Percentiles rank a stretch among this genome's conserved stretches.
phyloP scores from a whole-genome alignment of 2,329 filamentous ascomycete genomes.

The Celoporthe dispersa region DNA sequence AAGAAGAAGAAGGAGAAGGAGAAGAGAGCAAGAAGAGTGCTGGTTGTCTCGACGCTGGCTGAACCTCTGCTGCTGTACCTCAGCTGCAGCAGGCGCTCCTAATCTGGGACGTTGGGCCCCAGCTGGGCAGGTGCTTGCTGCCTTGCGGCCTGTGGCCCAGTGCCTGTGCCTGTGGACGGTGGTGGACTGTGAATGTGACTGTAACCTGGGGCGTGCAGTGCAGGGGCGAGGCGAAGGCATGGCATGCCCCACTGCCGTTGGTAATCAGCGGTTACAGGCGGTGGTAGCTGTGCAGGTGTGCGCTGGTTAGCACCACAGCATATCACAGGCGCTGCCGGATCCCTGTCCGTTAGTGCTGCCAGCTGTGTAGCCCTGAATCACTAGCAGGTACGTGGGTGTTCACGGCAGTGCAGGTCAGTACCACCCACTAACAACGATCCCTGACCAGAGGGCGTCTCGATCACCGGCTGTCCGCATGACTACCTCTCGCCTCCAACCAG shows the following conservation, averaged over 20 bases:
- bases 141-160: neutral
- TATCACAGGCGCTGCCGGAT: neutral
- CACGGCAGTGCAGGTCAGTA: neutral
- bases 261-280: neutral
- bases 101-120: neutral
- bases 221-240: neutral
- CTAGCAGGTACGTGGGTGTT: too few relatives aligned
- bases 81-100: slow-evolving; percentile 2
- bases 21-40: neutral
- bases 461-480: too few relatives aligned
- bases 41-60: neutral
- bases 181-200: neutral
- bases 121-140: neutral
- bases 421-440: neutral
- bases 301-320: too few relatives aligned
- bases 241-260: neutral
- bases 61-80: neutral
- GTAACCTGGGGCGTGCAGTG: neutral
- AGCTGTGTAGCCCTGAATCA: neutral
- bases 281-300: neutral
- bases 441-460: neutral
- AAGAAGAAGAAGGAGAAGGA: neutral
- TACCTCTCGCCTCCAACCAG: neutral
- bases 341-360: neutral
- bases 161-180: neutral